Conservation (phyloP, 2,329 filamentous ascomycete species). For the Aureobasidium vineae region DNA sequence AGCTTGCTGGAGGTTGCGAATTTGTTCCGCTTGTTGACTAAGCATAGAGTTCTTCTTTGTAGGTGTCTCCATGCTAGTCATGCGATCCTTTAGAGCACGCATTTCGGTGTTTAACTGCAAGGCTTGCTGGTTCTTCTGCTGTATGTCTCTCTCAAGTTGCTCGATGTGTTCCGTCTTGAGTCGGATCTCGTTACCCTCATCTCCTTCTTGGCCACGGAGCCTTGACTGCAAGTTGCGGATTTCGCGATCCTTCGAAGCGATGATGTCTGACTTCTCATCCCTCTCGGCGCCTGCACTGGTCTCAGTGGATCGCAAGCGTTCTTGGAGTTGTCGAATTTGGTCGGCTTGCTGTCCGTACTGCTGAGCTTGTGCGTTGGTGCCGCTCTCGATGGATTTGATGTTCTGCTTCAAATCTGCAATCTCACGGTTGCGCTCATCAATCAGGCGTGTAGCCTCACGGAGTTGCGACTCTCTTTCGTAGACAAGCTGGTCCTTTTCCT, state of each 20-base stretch:
- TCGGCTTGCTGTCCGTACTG: constrained; percentile 52
- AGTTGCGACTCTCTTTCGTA: constrained; percentile 73
- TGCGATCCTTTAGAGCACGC: constrained; percentile 36
- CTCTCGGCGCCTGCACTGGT: constrained; percentile 44
- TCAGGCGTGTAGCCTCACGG: constrained; percentile 69
- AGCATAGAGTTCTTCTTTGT: constrained; percentile 41
- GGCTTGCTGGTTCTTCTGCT: constrained; percentile 35
- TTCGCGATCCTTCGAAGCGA: constrained; percentile 46
- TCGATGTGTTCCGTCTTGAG: constrained; percentile 37
- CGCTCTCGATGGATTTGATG: constrained; percentile 34
- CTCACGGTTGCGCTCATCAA: constrained; percentile 74
- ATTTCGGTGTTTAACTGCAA: constrained; percentile 38
- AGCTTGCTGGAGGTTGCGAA: constrained; percentile 37
- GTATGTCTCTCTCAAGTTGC: constrained; percentile 43
- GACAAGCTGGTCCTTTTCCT: constrained; percentile 49
- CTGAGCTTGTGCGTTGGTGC: constrained; percentile 50
- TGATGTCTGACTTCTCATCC: constrained; percentile 43
- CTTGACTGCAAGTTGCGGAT: constrained; percentile 38
- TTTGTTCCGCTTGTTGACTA: constrained; percentile 39
- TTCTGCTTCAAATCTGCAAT: constrained; percentile 45
- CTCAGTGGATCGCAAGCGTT: constrained; percentile 48
- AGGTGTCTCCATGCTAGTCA: constrained; percentile 40
- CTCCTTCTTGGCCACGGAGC: constrained; percentile 35
- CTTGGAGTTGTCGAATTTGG: constrained; percentile 50
- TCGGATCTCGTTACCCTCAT: constrained; percentile 36